Percentiles rank a stretch among this genome's conserved stretches.
Evolutionary conservation across 2,329 filamentous ascomycete species (phyloP).

Genomic region (Aspergillus sp.): DNA sequence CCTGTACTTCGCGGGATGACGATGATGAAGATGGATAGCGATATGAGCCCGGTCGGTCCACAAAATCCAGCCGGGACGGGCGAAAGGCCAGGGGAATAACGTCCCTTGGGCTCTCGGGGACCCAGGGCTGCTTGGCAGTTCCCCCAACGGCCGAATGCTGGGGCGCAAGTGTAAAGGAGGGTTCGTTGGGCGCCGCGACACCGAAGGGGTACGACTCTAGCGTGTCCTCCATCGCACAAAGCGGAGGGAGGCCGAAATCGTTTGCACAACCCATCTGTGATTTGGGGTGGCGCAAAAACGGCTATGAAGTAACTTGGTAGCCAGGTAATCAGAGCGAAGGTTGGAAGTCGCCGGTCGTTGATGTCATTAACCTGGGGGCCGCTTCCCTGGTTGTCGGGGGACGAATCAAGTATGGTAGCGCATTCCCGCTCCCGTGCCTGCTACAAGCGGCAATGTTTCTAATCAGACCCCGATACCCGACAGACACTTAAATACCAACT

Average conservation of each 20-base stretch:
- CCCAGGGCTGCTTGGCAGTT: constrained; percentile 17
- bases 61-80: constrained; percentile 9
- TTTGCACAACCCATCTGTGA: not conserved
- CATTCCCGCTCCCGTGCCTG: not conserved
- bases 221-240: not conserved
- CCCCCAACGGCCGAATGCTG: not conserved
- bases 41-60: not conserved
- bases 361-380: not conserved
- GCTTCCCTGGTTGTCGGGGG: no score
- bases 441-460: not conserved
- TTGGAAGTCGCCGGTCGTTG: not conserved
- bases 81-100: constrained; percentile 8
- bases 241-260: not conserved
- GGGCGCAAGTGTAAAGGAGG: not conserved
- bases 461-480: not conserved
- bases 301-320: not conserved
- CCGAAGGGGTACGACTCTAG: not conserved
- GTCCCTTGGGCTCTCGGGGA: constrained; percentile 2
- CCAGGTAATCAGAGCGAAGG: not conserved
- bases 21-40: constrained; percentile 12
- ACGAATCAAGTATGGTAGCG: no score
- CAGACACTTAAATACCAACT: not conserved
- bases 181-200: not conserved
- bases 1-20: constrained; percentile 7
- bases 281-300: not conserved